Conservation (phyloP, 352 stramenopile genomes). For the Lagenidium giganteum region DNA sequence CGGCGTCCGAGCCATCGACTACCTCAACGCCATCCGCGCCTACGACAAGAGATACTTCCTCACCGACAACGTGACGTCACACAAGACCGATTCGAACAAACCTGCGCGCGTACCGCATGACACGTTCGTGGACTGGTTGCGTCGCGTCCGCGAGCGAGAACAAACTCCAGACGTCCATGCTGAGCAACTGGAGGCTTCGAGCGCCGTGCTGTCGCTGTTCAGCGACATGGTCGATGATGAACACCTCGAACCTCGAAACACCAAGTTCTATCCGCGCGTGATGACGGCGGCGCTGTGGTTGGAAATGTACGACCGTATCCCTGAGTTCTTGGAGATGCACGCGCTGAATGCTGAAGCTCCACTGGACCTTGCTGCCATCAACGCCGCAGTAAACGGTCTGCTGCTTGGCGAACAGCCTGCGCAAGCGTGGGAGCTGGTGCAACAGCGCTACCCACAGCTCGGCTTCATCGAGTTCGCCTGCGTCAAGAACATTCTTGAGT, state of each 20-base stretch:
- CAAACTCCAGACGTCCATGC: slow-evolving; percentile 21
- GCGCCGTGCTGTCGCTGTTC: slow-evolving; percentile 41
- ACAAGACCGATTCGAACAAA: no score
- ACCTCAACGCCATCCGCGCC: slow-evolving; percentile 38
- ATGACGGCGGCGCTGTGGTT: slow-evolving; percentile 49
- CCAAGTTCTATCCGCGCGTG: slow-evolving; percentile 37
- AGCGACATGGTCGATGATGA: slow-evolving; percentile 60
- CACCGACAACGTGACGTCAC: slow-evolving; percentile 1
- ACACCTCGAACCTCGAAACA: slow-evolving; percentile 21
- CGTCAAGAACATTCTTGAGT: no score
- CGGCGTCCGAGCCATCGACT: slow-evolving; percentile 46
- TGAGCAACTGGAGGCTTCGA: slow-evolving; percentile 24
- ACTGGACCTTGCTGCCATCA: no score
- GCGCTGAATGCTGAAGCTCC: no score
- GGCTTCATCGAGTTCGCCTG: no score
- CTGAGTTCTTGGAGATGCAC: slow-evolving; percentile 30
- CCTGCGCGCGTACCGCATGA: no score
- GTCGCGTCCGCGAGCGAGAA: no score
- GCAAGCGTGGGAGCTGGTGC: no score
- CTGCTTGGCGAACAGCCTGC: no score
- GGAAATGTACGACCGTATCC: slow-evolving; percentile 41
- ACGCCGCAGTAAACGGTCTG: no score
- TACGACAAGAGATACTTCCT: slow-evolving; percentile 48
- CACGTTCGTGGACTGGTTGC: no score
- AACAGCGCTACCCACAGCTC: no score